These are phyloP conservation scores for Clitopilus passeckerianus DNA, from an alignment of 768 basidiomycete species.

Conservation along the genomic window DNA sequence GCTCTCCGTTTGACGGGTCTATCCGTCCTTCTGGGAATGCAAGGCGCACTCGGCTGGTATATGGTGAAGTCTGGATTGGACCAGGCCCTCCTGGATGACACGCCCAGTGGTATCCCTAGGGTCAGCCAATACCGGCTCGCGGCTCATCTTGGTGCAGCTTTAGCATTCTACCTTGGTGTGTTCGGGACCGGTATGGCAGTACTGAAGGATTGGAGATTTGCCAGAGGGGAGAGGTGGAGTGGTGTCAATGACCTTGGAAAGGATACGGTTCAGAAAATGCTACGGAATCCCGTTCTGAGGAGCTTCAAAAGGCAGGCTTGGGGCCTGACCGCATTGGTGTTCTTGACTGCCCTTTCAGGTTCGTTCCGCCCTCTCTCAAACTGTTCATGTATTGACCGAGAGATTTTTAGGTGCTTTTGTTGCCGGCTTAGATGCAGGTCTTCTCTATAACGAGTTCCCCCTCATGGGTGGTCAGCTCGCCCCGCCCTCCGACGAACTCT, in stretches of 20 bases:
- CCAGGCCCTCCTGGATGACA: constrained; percentile 64
- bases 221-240: constrained; percentile 52
- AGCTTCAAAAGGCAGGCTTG: constrained; percentile 57
- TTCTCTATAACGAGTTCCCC: constrained; percentile 98
- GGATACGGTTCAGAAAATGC: constrained; percentile 33
- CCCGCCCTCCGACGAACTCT: constrained; percentile 80
- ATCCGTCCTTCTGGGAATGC: constrained; percentile 79
- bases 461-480: constrained; percentile 86
- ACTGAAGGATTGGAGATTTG: constrained; percentile 77
- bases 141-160: constrained; percentile 88
- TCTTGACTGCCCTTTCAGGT: constrained; percentile 93
- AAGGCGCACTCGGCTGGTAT: constrained; percentile 96
- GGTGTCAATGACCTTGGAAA: constrained; percentile 33
- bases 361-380: constrained; percentile 11
- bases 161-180: constrained; percentile 93
- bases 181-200: constrained; percentile 71
- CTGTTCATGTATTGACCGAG: background rate
- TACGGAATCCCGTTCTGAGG: constrained; percentile 53
- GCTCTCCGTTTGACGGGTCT: constrained; percentile 65
- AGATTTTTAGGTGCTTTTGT: constrained; percentile 82
- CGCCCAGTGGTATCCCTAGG: constrained; percentile 82
- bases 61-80: constrained; percentile 98
- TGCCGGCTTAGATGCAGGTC: constrained; percentile 93
- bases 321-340: constrained; percentile 70
- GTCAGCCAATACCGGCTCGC: constrained; percentile 97